Evolutionary conservation across 73 alveolate species (phyloP).

Genomic region (Tetrahymena borealis): DNA sequence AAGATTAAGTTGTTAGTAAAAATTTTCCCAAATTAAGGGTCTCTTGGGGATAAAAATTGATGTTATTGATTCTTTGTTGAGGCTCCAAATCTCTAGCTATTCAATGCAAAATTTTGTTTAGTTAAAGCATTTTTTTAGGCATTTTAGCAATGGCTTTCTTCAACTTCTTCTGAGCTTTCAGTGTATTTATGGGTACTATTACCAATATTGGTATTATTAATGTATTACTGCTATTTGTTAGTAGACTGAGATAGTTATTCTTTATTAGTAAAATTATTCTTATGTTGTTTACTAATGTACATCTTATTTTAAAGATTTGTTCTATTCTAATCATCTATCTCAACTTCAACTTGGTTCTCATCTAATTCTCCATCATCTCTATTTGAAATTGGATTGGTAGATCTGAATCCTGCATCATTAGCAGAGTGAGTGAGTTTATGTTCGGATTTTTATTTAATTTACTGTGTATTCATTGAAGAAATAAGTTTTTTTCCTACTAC

Average conservation of each 20-base stretch:
- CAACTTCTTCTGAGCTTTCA: not conserved
- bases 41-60: not conserved
- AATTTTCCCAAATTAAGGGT: too few relatives aligned
- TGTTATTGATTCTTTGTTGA: not conserved
- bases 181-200: not conserved
- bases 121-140: not conserved
- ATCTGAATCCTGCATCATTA: too few relatives aligned
- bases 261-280: not conserved
- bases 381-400: not conserved
- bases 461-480: too few relatives aligned
- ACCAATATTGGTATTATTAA: too few relatives aligned
- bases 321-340: not conserved
- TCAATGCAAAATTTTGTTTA: not conserved
- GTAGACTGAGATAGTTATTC: not conserved
- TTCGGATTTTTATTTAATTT: too few relatives aligned
- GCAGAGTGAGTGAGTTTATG: too few relatives aligned
- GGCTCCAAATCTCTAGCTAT: too few relatives aligned
- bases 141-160: not conserved
- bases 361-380: not conserved
- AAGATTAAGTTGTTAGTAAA: not conserved
- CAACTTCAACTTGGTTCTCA: not conserved
- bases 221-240: too few relatives aligned
- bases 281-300: not conserved
- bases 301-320: not conserved
- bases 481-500: not conserved